Evolutionary conservation across 2,329 filamentous ascomycete species (phyloP).

Genomic region (Diplodia seriata): DNA sequence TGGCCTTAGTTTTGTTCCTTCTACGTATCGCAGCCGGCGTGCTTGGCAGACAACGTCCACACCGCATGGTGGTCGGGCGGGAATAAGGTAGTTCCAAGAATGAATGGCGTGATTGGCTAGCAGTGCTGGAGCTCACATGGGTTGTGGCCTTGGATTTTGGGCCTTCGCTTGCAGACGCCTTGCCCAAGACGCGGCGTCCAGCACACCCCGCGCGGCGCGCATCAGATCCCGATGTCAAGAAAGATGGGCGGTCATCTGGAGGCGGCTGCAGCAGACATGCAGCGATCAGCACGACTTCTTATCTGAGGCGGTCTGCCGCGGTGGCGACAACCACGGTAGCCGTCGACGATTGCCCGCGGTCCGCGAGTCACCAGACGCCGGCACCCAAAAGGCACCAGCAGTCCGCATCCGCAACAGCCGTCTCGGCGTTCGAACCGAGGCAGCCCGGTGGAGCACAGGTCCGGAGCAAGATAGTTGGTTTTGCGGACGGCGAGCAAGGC

Average conservation of each 20-base stretch:
- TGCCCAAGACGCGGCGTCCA: slow-evolving; percentile 3
- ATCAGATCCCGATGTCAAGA: slow-evolving; percentile 9
- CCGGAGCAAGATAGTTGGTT: neutral
- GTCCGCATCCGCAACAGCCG: slow-evolving; percentile 24
- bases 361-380: neutral
- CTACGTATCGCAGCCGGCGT: neutral
- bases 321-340: slow-evolving; percentile 15
- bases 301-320: slow-evolving; percentile 22
- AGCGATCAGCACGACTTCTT: slow-evolving; percentile 17
- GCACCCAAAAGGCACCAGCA: neutral
- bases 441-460: slow-evolving; percentile 3
- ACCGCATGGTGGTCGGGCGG: slow-evolving; percentile 23
- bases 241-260: slow-evolving; percentile 28
- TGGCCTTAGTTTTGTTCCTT: slow-evolving; percentile 1
- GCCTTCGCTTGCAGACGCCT: slow-evolving; percentile 14
- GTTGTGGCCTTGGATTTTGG: slow-evolving; percentile 14
- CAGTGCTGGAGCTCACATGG: neutral
- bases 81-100: slow-evolving; percentile 25
- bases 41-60: slow-evolving; percentile 11
- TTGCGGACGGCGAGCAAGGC: slow-evolving; percentile 11
- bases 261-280: neutral
- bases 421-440: slow-evolving; percentile 22
- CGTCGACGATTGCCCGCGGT: neutral
- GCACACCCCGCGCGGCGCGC: slow-evolving; percentile 12
- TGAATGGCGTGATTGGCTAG: slow-evolving; percentile 26